phyloP scores from a whole-genome alignment of 495 filamentous ascomycete genomes.

The Tuber brumale region DNA sequence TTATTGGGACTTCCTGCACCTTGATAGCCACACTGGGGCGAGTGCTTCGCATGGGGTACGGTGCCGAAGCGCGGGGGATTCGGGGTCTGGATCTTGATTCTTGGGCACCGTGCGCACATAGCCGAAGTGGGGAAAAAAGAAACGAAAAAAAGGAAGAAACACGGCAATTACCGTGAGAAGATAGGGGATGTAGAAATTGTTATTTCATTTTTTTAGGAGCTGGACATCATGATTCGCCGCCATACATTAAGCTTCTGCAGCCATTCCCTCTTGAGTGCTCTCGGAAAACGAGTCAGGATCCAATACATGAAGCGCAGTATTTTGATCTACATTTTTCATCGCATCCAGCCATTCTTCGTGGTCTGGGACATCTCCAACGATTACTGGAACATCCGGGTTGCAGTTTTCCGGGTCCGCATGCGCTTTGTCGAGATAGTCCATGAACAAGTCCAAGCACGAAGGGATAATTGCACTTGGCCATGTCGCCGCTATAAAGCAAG shows the following conservation, averaged over 20 bases:
- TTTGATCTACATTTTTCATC: slow-evolving; percentile 20
- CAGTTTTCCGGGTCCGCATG: slow-evolving; percentile 27
- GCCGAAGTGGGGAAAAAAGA: neutral
- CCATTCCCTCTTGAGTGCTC: neutral
- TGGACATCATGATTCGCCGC: neutral
- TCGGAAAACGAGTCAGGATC: neutral
- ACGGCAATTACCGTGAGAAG: neutral
- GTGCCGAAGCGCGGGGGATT: neutral
- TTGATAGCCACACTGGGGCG: neutral
- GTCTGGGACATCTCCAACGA: slow-evolving; percentile 26
- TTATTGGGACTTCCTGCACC: neutral
- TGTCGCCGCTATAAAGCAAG: slow-evolving; percentile 17
- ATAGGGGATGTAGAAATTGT: neutral
- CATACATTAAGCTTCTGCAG: neutral
- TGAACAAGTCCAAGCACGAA: slow-evolving; percentile 21
- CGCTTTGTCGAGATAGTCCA: slow-evolving; percentile 21
- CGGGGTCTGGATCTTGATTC: neutral
- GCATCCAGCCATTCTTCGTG: slow-evolving; percentile 32
- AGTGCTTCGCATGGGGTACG: neutral
- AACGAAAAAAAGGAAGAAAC: neutral
- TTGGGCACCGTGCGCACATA: neutral
- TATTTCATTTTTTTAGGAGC: neutral
- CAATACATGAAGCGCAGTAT: neutral
- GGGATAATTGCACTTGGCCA: slow-evolving; percentile 30
- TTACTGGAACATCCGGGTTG: slow-evolving; percentile 35